Base-by-base conservation (phyloP, 306 rosid genomes). In the Ormosia semicastrata region DNA sequence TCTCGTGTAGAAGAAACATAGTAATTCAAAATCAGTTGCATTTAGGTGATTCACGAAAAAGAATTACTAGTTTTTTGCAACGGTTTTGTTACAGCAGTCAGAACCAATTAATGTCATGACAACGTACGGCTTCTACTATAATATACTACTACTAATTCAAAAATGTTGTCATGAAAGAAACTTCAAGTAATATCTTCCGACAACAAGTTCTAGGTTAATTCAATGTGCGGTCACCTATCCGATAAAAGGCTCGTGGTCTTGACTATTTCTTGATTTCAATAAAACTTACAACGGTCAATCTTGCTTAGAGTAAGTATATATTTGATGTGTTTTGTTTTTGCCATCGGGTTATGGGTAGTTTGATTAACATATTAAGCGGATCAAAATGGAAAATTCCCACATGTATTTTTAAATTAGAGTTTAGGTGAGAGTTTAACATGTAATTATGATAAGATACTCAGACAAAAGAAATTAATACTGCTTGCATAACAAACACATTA, bases 71-170 rank as follows among this genome's bases (percentile, higher is more conserved):
- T 33, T 72, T 3, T 18, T 57, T 11, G 44, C 79, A 59, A 59
- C 69, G 58, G 58, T 59, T 75, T 32, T 62, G 37, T n/a, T 59
- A 75, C 58, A 14, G 29, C 71, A 62, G 41, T 60, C 59, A 76
- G 62, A n/a, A 62, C 32, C 60, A 46, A 62, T 44, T 57, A 58
- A 75, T 75, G 59, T 30, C 4, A 37, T 71, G 37, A n/a, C 50
- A 37, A 36, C 24, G 24, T 24, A 24, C 65, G 3, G 52, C 52
- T 52, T 15, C 64, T 41, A 41, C 47, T 37, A 36, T 36, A 24
- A 1, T 24, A 24, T 24, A 24, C 24, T 24, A 24, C 24, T 24
- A 24, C 24, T 24, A 24, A 24, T 24, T 24, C 24, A 24, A 24
- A 24, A 24, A 24, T 24, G 24, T 24, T 24, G 24, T 24, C 24